Evolutionary conservation across 2,329 filamentous ascomycete genomes (phyloP).

Genomic region (Epichloe scottii): DNA sequence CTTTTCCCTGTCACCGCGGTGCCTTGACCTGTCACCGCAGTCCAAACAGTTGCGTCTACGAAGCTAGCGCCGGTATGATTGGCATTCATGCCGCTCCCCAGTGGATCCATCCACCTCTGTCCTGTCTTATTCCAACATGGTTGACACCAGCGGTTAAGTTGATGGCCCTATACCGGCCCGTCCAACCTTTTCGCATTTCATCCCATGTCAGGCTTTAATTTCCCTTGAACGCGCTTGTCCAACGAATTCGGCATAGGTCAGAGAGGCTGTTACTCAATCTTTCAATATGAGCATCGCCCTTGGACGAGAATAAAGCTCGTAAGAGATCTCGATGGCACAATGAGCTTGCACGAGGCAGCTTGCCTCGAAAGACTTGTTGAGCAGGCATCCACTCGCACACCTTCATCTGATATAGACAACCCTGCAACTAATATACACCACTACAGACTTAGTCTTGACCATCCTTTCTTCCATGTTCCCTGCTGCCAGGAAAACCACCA

Average conservation of each 20-base stretch:
- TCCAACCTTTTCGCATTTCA: slow-evolving; percentile 1
- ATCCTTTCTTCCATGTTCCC: slow-evolving; percentile 5
- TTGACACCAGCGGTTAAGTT: background rate
- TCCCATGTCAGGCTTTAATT: slow-evolving; percentile 1
- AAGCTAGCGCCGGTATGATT: slow-evolving; percentile 1
- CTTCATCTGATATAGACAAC: slow-evolving; percentile 16
- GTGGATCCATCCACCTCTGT: slow-evolving; percentile 1
- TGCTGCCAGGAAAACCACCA: slow-evolving; percentile 1
- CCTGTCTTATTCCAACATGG: background rate
- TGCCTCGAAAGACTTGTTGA: background rate
- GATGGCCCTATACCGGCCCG: background rate
- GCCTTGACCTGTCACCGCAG: background rate
- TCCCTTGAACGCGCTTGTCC: background rate
- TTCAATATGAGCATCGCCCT: background rate
- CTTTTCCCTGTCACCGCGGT: background rate
- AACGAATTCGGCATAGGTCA: background rate
- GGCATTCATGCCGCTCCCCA: slow-evolving; percentile 4
- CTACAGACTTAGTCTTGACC: slow-evolving; percentile 7
- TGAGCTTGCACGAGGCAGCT: background rate
- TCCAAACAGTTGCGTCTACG: background rate
- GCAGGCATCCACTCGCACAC: background rate
- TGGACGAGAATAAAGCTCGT: no score
- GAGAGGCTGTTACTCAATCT: background rate
- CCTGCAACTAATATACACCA: slow-evolving; percentile 18
- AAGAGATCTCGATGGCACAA: background rate